phyloP scores from a whole-genome alignment of 1,284 basidiomycete species.

The Trametes versicolor region DNA sequence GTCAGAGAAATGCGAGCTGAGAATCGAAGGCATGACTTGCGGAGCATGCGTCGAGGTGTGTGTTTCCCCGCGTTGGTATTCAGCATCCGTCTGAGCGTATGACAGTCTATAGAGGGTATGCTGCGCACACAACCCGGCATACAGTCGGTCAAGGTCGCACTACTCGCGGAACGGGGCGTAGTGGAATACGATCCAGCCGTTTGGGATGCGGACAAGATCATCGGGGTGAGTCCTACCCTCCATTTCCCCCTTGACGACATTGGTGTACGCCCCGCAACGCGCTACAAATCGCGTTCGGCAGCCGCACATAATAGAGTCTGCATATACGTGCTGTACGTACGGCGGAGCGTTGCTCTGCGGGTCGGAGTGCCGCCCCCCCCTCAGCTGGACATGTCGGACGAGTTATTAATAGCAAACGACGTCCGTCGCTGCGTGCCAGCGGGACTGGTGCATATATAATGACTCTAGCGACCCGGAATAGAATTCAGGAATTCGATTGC shows the following conservation, averaged over 20 bases:
- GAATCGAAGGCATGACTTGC: slow-evolving; percentile 94
- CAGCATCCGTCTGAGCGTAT: neutral
- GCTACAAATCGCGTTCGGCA: no score
- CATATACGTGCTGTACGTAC: no score
- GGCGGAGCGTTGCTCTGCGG: no score
- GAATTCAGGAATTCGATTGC: neutral
- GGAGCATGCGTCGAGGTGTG: slow-evolving; percentile 89
- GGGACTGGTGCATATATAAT: neutral
- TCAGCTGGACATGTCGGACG: no score
- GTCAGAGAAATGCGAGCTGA: slow-evolving; percentile 69
- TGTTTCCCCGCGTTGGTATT: neutral
- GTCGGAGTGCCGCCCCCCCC: no score
- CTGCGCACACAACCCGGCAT: slow-evolving; percentile 90
- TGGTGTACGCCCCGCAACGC: no score
- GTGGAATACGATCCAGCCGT: slow-evolving; percentile 86
- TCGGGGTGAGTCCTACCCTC: slow-evolving; percentile 62
- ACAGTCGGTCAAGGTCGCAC: slow-evolving; percentile 87
- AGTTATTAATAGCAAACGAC: no score
- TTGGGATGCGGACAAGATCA: slow-evolving; percentile 87
- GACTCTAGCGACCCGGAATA: neutral
- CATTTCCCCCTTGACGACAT: neutral
- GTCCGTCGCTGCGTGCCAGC: neutral
- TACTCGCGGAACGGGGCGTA: slow-evolving; percentile 93
- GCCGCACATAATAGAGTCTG: no score
- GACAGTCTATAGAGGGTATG: slow-evolving; percentile 91